Base-by-base conservation (phyloP, 371 early-diverging fungal species). In the Mucor circinelloides region DNA sequence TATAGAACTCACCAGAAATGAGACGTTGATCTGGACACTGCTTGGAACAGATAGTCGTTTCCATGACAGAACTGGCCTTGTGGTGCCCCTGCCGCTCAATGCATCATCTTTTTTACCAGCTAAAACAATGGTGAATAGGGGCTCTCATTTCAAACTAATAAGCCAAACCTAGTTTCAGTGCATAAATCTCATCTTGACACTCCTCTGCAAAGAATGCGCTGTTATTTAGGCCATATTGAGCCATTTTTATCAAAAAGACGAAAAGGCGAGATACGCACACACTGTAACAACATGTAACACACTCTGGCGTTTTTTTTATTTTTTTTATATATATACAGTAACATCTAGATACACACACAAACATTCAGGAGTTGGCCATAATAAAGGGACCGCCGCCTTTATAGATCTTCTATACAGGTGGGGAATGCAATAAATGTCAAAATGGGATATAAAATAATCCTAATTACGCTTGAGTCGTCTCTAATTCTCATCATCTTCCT, bases 401-500 rank as follows among this genome's bases (percentile, higher is more conserved):
- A 36, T 13, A 13, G 36, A 8, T 50, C 3, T 21, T 48, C 23
- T 50, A 1, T 50, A 46, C 46, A 46, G 46, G 9, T 48, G 25
- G 50, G 70, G 73, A 73, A 73, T 73, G 73, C 73, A 73, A 73
- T 73, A 69, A 66, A 69, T 63, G 63, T 73, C 73, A 73, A 73
- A 73, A 63, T 67, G 56, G 63, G 68, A 60, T 31, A 70, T 36
- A 50, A 23, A 50, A 12, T 19, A 50, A 7, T 50, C 50, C 12
- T n/a, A 50, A 7, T 23, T 23, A 23, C 3, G 10, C 9, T 7
- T 50, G 13, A 2, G 13, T 36, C 3, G 21, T 1, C 10, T 50
- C 23, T 50, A 19, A 7, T 36, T 13, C n/a, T 30, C 25, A 36
- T 61, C 19, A 28, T 50, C 59, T 28, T 50, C 25, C 50, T 56